phyloP scores from a whole-genome alignment of 75 land plant genomes.

The Cupressus sempervirens region DNA sequence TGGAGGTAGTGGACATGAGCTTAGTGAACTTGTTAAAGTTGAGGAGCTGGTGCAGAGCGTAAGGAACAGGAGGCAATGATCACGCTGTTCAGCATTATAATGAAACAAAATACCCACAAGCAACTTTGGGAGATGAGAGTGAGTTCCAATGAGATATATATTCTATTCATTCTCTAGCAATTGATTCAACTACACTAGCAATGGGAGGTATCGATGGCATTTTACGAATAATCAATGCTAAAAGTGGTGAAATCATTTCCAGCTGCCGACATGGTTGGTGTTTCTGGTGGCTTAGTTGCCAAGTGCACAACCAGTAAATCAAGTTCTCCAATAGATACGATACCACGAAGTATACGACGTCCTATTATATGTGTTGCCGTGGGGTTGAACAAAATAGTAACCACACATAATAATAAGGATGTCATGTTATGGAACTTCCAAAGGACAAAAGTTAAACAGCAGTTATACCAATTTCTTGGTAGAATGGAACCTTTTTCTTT shows the following conservation, averaged over 20 bases:
- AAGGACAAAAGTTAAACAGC: neutral
- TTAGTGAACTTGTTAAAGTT: constrained; percentile 88
- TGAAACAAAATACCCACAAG: too few species aligned
- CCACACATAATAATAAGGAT: constrained; percentile 56
- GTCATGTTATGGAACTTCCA: constrained; percentile 63
- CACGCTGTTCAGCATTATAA: too few species aligned
- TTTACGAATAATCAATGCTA: constrained; percentile 52
- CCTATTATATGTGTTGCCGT: too few species aligned
- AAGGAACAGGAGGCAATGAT: too few species aligned
- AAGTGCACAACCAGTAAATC: constrained; percentile 17
- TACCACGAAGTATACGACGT: constrained; percentile 35
- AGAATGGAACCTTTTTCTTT: neutral
- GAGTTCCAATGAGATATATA: constrained; percentile 59
- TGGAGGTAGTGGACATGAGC: constrained; percentile 41
- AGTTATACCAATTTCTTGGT: neutral
- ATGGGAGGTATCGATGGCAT: constrained; percentile 85
- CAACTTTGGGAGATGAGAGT: constrained; percentile 58
- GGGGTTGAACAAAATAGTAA: constrained; percentile 75
- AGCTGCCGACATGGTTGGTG: neutral
- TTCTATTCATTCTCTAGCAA: constrained; percentile 48
- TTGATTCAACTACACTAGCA: constrained; percentile 51
- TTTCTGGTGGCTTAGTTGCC: constrained; percentile 12
- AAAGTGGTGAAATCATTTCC: constrained; percentile 47
- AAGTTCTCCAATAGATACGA: constrained; percentile 28
- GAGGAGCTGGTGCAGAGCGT: constrained; percentile 95